phyloP scores from a whole-genome alignment of 1,284 basidiomycete genomes.

The Puccinia brachypodii region DNA sequence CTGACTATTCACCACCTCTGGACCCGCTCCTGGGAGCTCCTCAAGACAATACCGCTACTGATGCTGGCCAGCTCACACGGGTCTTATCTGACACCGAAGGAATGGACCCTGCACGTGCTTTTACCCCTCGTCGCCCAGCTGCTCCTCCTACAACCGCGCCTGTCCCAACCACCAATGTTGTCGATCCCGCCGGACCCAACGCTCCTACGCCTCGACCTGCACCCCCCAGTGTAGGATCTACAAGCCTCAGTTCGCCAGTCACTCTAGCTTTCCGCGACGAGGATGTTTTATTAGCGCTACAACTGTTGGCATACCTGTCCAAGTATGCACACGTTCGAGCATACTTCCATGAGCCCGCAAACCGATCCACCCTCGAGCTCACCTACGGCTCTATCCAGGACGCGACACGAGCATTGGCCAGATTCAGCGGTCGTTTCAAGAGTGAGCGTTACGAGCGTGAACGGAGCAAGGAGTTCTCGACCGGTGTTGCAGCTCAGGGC shows the following conservation, averaged over 20 bases:
- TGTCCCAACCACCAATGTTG: not conserved
- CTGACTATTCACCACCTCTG: constrained; percentile 5
- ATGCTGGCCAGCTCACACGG: not conserved
- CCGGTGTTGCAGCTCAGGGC: constrained; percentile 44
- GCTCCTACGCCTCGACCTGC: not conserved
- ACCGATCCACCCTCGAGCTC: constrained; percentile 42
- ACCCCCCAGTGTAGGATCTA: constrained; percentile 54
- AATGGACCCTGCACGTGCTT: not conserved
- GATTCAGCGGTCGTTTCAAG: constrained; percentile 39
- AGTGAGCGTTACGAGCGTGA: constrained; percentile 42
- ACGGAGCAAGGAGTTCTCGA: constrained; percentile 51
- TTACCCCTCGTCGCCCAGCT: not conserved
- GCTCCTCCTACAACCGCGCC: not conserved
- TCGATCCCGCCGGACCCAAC: constrained; percentile 9
- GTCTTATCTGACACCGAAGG: constrained; percentile 27
- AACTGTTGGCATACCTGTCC: constrained; percentile 91
- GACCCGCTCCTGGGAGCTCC: not conserved
- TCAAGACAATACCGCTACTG: not conserved
- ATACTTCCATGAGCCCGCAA: constrained; percentile 70
- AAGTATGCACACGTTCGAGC: constrained; percentile 98
- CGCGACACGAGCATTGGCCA: constrained; percentile 34
- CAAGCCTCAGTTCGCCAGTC: constrained; percentile 46
- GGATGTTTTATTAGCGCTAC: constrained; percentile 84
- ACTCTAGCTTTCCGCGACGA: constrained; percentile 74
- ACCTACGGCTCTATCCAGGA: constrained; percentile 42